Evolutionary conservation across 1,284 basidiomycete species (phyloP), one percentile per base, ranked within the genome.

Genomic region (Meira miltonrushii): DNA sequence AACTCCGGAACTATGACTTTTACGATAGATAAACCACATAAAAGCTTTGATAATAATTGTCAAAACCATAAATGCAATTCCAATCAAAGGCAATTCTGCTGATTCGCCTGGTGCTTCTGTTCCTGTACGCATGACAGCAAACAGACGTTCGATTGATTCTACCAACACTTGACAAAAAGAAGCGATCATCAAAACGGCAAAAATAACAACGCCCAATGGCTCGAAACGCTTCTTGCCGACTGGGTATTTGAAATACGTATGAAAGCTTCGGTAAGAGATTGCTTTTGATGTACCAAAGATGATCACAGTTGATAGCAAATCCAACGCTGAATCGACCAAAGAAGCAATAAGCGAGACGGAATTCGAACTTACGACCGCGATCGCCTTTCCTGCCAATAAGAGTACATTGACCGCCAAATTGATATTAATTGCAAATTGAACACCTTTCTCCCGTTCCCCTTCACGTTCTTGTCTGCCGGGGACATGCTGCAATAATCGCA

Each of bases 151-250:
- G 10, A 64, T 40, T 8, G 71, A 72, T 53, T 77, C 75, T 59
- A 78, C 66, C 25, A 78, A 62, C 23, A 78, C 75, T 52, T 73
- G 71, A 7, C 61, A 58, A 21, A 75, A 70, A n/a, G 63, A 82
- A 0, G 82, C 79, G 51, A 83, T 83, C 83, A 84, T 84, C 39
- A 81, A 79, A n/a, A 84, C 82, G n/a, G 81, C 80, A 66, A 84
- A 84, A 60, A 84, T 73, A 47, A 78, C 66, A 17, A 79, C 78
- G 15, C 81, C 81, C 11, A 82, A 71, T 6, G 81, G 81, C 65
- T 82, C 82, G 50, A 83, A 81, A 2, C 82, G 72, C 48, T 79
- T 71, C 69, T 83, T 83, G 15, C 82, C 83, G 1, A 81, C 80
- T 0, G 83, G 83, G 64, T 82, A 84, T 53, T 76, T 70, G 66